Evolutionary conservation across 345 rosid species (phyloP).

Genomic region (Carallia brachiata): DNA sequence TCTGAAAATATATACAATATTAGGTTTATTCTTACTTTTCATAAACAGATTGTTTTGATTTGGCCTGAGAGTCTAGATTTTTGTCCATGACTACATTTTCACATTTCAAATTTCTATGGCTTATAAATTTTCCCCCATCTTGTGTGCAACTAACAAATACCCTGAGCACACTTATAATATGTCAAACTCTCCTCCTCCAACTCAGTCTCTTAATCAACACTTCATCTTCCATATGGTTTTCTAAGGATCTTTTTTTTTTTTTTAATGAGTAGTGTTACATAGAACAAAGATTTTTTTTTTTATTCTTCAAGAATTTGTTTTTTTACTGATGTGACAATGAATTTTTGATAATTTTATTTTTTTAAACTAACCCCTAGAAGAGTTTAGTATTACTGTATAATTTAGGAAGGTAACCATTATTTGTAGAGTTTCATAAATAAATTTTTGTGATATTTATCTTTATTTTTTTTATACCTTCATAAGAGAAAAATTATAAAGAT

Average conservation of each 20-base stretch:
- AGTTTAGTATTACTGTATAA: no score
- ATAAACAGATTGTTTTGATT: slow-evolving; percentile 19
- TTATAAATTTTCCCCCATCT: slow-evolving; percentile 65
- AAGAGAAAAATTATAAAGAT: no score
- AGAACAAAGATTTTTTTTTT: no score
- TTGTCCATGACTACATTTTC: slow-evolving; percentile 63
- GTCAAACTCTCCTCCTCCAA: slow-evolving; percentile 58
- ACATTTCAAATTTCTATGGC: slow-evolving; percentile 69
- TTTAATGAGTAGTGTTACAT: no score
- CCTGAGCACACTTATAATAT: slow-evolving; percentile 50
- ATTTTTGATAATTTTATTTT: slow-evolving; percentile 34
- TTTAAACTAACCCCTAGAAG: neutral
- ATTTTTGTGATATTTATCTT: no score
- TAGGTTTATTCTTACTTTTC: slow-evolving; percentile 54
- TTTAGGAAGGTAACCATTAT: no score
- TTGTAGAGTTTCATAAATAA: no score
- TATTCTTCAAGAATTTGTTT: no score
- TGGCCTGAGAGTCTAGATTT: slow-evolving; percentile 52
- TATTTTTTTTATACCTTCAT: no score
- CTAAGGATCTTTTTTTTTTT: slow-evolving; percentile 46
- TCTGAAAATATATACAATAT: slow-evolving; percentile 43
- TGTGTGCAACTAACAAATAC: slow-evolving; percentile 66
- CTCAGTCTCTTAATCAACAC: slow-evolving; percentile 45
- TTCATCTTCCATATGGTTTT: slow-evolving; percentile 48
- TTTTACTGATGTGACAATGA: no score